phyloP scores from a whole-genome alignment of 805 yeast genomes.

The Metschnikowia continentalis region DNA sequence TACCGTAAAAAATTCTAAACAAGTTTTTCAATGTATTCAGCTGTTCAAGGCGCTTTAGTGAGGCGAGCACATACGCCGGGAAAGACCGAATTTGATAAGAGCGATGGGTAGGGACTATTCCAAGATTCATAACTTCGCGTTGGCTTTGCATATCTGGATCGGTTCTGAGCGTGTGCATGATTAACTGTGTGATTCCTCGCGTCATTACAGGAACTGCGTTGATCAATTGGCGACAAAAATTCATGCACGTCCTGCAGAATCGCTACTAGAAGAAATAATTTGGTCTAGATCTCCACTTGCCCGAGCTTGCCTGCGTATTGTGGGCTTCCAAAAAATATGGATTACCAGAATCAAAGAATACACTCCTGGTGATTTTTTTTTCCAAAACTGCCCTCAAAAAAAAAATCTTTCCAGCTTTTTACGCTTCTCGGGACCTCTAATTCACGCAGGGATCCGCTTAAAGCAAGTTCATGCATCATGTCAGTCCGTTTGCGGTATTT shows the following conservation, averaged over 20 bases:
- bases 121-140: neutral
- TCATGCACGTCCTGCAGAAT: neutral
- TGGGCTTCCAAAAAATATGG: neutral
- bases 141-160: neutral
- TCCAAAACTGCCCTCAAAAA: neutral
- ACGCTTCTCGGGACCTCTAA: neutral
- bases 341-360: neutral
- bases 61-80: neutral
- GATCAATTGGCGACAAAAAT: neutral
- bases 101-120: neutral
- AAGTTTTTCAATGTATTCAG: neutral
- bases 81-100: neutral
- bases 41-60: no score
- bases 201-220: neutral
- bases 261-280: neutral
- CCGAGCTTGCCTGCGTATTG: neutral
- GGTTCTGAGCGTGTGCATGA: conserved; percentile 1
- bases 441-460: conserved; percentile 3
- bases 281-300: neutral
- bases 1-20: neutral
- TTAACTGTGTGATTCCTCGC: neutral
- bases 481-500: neutral
- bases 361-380: neutral
- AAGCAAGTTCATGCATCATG: conserved; percentile 1
- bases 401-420: neutral